Percentiles rank a stretch among this genome's conserved stretches.
Conservation (phyloP, 306 rosid genomes). For the Lathyrus oleraceus region DNA sequence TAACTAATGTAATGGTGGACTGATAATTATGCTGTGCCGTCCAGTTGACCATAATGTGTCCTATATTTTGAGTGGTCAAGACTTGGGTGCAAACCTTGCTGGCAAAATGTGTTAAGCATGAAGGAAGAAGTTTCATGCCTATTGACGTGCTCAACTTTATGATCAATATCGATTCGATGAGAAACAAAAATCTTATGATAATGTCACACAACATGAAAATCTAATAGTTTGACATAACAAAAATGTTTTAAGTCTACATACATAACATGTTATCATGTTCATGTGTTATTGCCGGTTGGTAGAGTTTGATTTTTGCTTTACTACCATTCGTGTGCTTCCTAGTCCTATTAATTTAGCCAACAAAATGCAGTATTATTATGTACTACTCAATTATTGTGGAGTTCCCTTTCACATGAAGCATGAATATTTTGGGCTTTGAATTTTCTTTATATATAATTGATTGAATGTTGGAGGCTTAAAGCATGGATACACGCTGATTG, state of each 20-base stretch:
- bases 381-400: constrained; percentile 24
- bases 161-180: constrained; percentile 16
- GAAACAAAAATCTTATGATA: constrained; percentile 11
- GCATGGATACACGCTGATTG: background rate
- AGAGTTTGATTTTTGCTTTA: constrained; percentile 24
- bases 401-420: background rate
- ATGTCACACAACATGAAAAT: constrained; percentile 27
- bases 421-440: background rate
- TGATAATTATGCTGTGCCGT: constrained; percentile 8
- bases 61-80: constrained; percentile 24
- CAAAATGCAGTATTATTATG: background rate
- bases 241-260: constrained; percentile 17
- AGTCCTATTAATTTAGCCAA: constrained; percentile 38
- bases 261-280: constrained; percentile 16
- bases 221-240: constrained; percentile 26
- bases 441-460: background rate
- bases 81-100: constrained; percentile 38
- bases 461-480: constrained; percentile 26
- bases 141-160: constrained; percentile 15
- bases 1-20: background rate
- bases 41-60: constrained; percentile 35
- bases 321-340: constrained; percentile 33
- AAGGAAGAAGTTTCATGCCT: constrained; percentile 44
- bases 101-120: constrained; percentile 14
- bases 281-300: constrained; percentile 46